Percentiles rank a stretch among this genome's conserved stretches.
Evolutionary conservation across 176 grass and related monocot genomes (phyloP).

Genomic region (Juncus inflexus): DNA sequence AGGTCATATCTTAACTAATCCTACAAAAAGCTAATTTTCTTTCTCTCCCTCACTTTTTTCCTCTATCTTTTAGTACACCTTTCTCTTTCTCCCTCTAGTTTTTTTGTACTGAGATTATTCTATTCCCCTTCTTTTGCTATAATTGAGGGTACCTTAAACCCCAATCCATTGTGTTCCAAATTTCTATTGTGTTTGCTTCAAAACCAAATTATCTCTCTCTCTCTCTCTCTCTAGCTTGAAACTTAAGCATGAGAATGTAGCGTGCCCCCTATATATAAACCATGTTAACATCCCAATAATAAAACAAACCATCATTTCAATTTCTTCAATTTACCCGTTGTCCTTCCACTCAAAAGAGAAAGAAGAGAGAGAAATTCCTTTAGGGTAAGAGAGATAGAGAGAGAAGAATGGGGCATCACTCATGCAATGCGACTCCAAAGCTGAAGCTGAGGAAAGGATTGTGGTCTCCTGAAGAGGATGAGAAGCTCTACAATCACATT

Average conservation of each 20-base stretch:
- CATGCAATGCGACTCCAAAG: constrained; percentile 34
- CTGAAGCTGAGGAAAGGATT: constrained; percentile 74
- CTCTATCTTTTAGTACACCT: constrained; percentile 8
- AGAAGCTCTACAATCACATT: constrained; percentile 95
- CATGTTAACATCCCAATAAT: constrained; percentile 51
- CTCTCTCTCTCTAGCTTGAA: constrained; percentile 27
- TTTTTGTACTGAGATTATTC: constrained; percentile 26
- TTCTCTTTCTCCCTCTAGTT: neutral
- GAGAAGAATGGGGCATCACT: constrained; percentile 25
- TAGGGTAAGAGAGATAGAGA: neutral
- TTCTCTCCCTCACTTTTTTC: constrained; percentile 21
- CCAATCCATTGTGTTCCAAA: constrained; percentile 44
- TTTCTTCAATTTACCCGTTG: constrained; percentile 11
- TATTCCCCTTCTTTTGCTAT: constrained; percentile 28
- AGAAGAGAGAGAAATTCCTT: neutral
- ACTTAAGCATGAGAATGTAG: constrained; percentile 25
- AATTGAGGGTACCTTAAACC: constrained; percentile 38
- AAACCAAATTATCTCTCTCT: constrained; percentile 38
- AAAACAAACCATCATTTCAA: constrained; percentile 29
- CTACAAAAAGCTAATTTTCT: constrained; percentile 17
- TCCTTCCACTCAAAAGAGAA: constrained; percentile 8
- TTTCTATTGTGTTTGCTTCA: constrained; percentile 60
- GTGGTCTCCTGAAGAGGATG: constrained; percentile 94
- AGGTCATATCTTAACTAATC: constrained; percentile 30
- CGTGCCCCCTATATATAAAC: constrained; percentile 26